Base-by-base conservation (phyloP, 2,329 filamentous ascomycete species). In the Aspergillus sp. region DNA sequence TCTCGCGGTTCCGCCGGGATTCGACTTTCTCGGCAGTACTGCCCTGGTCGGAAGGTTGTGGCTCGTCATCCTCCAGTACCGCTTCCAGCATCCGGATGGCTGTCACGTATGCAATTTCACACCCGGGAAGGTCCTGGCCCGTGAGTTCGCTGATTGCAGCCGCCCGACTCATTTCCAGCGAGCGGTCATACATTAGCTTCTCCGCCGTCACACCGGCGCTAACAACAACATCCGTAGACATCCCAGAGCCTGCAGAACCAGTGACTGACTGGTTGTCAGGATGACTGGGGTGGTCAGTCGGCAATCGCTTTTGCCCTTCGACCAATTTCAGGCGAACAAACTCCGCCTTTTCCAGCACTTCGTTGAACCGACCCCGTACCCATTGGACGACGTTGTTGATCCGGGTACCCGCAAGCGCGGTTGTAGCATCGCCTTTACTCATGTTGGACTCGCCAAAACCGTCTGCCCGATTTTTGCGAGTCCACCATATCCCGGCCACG, bases 171-270 rank as follows among this genome's bases (percentile, higher is more conserved):
- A 98, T 96, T 57, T 98, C 91, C 14, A 96, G 67, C 0, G 91
- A 91, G 29, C 91, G 83, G 48, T 98, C 91, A 55, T 95, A 98
- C 86, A 98, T 95, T 28, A 98, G 69, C 61, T 88, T 94, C 64
- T 96, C 91, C 0, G 91, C 91, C 14, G 86, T 95, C 35, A 95
- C 79, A 1, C 89, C 91, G 2, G 84, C 78, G 10, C 84, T 93
- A 15, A 98, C 71, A 29, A 82, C 75, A 15, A 95, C 86, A 32
- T 91, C 85, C 2, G 76, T 72, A 11, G 80, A 79, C 3, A 76
- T 73, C n/a, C 71, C 73, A 35, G 78, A 66, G 3, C 68, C 68
- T 3, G 73, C 66, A 20, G 68, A 66, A 2, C 72, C 74, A 13
- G 75, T 74, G 16, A 69, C 59, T 2, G 72, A 73, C 34, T 85